Base-by-base conservation (phyloP, 768 basidiomycete genomes). In the Leccinum arenicola region DNA sequence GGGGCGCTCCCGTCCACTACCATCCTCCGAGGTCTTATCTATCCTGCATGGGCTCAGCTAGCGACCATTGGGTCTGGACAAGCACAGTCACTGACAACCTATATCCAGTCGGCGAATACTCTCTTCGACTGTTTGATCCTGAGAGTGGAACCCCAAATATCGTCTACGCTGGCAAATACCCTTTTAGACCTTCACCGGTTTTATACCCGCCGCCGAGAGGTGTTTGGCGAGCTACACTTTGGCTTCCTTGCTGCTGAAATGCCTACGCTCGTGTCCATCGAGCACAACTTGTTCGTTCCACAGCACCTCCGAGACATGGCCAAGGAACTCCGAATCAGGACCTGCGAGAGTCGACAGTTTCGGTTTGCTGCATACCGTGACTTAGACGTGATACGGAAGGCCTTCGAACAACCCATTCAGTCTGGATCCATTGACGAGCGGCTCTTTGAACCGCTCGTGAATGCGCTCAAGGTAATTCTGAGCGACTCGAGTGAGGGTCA, bases 301-400 rank as follows among this genome's bases (percentile, higher is more conserved):
- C 76, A 78, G 52, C 73, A 78, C 12, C 73, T 88, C 6, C 80
- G 85, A 17, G 64, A 67, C 5, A 78, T 81, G 25, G 79, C 81
- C 9, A 77, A 75, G 48, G 73, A 74, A 17, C 78, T 93, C 52
- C 83, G 89, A 9, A 74, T 78, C 55, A 74, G 75, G 4, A 77
- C 91, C 8, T 91, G 87, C 65, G 79, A 83, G 59, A 80, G 82
- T 52, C 75, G 77, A 25, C 82, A 84, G n/a, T 92, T 93, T 71
- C 84, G 89, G 6, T 84, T 85, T 66, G 89, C 86, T 1, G 86
- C 87, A 33, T 90, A 89, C 64, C 81, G 87, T 11, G 88, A 92
- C 67, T 77, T 93, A 38, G 87, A 87, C 60, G 81, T 84, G 1
- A 84, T 91, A 43, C 81, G 87, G 48, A 75, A 78, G 60, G 86